Percentiles rank a stretch among this genome's conserved stretches.
These are phyloP conservation scores for Saccharomycopsis javanensis DNA, from an alignment of 805 yeast genomes.

Conservation along the genomic window DNA sequence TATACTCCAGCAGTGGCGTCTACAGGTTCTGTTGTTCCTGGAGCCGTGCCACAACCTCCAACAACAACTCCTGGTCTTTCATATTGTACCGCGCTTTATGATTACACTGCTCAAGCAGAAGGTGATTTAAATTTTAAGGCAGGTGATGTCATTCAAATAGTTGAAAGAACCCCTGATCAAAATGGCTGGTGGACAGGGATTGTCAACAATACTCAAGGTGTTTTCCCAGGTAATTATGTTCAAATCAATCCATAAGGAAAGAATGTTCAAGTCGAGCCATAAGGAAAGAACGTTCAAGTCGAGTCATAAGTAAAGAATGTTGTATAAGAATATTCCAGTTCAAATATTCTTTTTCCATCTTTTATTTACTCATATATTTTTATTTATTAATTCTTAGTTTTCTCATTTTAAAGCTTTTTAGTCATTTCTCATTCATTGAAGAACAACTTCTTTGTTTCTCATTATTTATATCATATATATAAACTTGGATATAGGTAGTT, in stretches of 20 bases:
- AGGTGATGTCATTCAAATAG: conserved; percentile 76
- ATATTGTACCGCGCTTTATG: conserved; percentile 84
- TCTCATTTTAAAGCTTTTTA: not conserved
- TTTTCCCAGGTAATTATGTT: conserved; percentile 95
- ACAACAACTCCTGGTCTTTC: conserved; percentile 34
- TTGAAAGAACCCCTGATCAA: conserved; percentile 71
- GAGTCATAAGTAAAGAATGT: no score
- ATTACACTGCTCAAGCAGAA: conserved; percentile 83
- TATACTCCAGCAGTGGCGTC: not conserved
- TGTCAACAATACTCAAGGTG: conserved; percentile 76
- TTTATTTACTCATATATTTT: not conserved
- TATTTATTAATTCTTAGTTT: not conserved
- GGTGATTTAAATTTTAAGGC: conserved; percentile 87
- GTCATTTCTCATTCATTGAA: not conserved
- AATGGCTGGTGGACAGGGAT: conserved; percentile 99
- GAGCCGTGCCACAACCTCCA: conserved; percentile 13
- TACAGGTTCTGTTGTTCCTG: not conserved
- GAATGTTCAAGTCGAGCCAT: no score
- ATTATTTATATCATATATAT: no score
- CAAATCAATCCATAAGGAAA: conserved; percentile 48
- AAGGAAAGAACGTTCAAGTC: no score
- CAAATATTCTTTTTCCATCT: not conserved
- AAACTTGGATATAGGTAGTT: no score
- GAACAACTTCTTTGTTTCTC: no score
- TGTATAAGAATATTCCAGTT: not conserved